Base-by-base conservation (phyloP, 306 rosid species). In the Carpinus fangiana region DNA sequence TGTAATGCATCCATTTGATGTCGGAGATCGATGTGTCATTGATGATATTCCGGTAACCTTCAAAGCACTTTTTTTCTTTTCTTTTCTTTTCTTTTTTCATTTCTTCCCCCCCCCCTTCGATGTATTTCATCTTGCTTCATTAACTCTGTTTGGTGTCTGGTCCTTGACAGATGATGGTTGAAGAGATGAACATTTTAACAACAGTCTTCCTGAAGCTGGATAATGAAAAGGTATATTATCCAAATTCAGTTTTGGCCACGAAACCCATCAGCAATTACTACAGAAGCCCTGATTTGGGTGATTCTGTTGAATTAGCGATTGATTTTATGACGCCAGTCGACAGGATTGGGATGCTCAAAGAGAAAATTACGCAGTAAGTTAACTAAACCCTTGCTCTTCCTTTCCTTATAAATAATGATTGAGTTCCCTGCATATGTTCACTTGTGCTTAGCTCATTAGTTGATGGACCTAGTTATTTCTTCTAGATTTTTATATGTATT, bases 1-100 rank as follows among this genome's bases (percentile, higher is more conserved):
- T 78, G 93, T 95, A 2, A 90, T 95, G 99, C 99, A 95, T 79
- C 99, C 99, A 8, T 95, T 93, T 75, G 99, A 93, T 70, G 99
- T 95, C 4, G 98, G 98, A 2, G 99, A 95, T 73, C 97, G 90
- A 45, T 95, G 98, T 57, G 96, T 91, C 41, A 50, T 95, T 3
- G 98, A 95, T 64, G 97, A 97, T 8, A 81, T 90, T 78, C 87
- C 83, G 92, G 99, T 95, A 87, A 85, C 43, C 76, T 62, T 59
- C 23, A 34, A 66, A 61, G 52, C 61, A 45, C 73, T 55, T 70
- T 38, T 55, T 76, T 70, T 62, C 43, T 59, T 12, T 28, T 68
- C 46, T 75, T 38, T 38, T 5, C 43, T 48, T 16, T n/a, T n/a
- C n/a, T n/a, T n/a, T n/a, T n/a, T n/a, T n/a, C n/a, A n/a, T n/a